These are phyloP conservation scores for Oryza longistaminata DNA, from an alignment of 176 grass and related monocot genomes.

Conservation along the genomic window DNA sequence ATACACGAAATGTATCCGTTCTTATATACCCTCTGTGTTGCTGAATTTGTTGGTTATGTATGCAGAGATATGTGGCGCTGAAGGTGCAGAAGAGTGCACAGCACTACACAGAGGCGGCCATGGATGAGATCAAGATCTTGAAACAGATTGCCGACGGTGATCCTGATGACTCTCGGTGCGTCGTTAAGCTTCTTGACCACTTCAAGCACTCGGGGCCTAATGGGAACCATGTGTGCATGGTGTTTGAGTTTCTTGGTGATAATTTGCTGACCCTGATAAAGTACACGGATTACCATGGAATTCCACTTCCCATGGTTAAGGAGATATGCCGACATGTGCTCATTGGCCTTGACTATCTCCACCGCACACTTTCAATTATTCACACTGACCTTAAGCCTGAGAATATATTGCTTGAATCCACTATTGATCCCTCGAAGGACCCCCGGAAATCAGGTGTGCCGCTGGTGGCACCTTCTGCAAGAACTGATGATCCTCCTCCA, in stretches of 20 bases:
- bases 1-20: not conserved
- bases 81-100: conserved; percentile 99
- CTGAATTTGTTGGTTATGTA: conserved; percentile 25
- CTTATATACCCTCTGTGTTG: not conserved
- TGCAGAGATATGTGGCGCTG: conserved; percentile 89
- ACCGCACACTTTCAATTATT: conserved; percentile 76
- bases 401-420: conserved; percentile 86
- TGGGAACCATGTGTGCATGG: conserved; percentile 97
- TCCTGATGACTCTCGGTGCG: conserved; percentile 64
- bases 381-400: conserved; percentile 99
- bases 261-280: conserved; percentile 95
- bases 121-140: conserved; percentile 99
- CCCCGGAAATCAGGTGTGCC: conserved; percentile 60
- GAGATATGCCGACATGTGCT: conserved; percentile 87
- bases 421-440: conserved; percentile 88
- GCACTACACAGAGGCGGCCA: conserved; percentile 94
- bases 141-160: conserved; percentile 92
- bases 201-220: conserved; percentile 98
- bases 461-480: conserved; percentile 56
- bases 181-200: conserved; percentile 96
- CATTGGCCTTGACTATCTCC: conserved; percentile 90
- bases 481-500: conserved; percentile 35
- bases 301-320: conserved; percentile 84
- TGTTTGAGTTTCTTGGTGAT: conserved; percentile 98
- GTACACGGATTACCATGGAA: conserved; percentile 76